Base-by-base conservation (phyloP, 805 yeast species). In the Candida multigemmis region DNA sequence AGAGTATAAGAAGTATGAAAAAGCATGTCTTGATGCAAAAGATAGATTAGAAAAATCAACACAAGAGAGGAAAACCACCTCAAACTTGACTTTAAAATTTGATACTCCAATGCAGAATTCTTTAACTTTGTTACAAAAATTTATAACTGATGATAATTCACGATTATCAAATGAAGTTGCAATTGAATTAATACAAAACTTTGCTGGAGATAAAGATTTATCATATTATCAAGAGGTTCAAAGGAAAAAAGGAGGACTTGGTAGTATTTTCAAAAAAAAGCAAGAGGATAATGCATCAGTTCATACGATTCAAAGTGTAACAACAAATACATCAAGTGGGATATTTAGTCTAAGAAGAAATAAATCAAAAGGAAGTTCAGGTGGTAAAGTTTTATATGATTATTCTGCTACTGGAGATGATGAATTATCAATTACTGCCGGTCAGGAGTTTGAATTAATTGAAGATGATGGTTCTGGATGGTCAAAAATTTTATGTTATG, bases 391-490 rank as follows among this genome's bases (percentile, higher is more conserved):
- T 0, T 40, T 80, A 14, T 86, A 78, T 41, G 64, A 64, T 1
- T 87, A 83, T 48, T 51, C 59, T 5, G 75, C 86, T 1, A 53
- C 68, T 7, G 94, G 86, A 3, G 71, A 65, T 14, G 96, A 86
- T 44, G 97, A 91, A 53, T 59, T 75, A 1, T 50, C 72, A 2
- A 57, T 87, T 1, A 28, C 44, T 5, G 66, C 71, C 1, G 86
- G 87, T 7, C 93, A 81, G 16, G 42, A 49, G 1, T 53, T 87
- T 21, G 56, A 56, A 4, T 65, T 89, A 4, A 29, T 77, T 0
- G 56, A 58, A 2, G 97, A 91, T 47, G 87, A 83, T 36, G 96
- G 96, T 0, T 74, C 84, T 11, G 98, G 98, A 0, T 89, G 98
- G 98, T 80, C 94, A 2, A 54, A 59, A 38, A 73, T 86, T 11